Evolutionary conservation across 2,329 filamentous ascomycete genomes (phyloP).

Genomic region (Akanthomyces dipterigenus): DNA sequence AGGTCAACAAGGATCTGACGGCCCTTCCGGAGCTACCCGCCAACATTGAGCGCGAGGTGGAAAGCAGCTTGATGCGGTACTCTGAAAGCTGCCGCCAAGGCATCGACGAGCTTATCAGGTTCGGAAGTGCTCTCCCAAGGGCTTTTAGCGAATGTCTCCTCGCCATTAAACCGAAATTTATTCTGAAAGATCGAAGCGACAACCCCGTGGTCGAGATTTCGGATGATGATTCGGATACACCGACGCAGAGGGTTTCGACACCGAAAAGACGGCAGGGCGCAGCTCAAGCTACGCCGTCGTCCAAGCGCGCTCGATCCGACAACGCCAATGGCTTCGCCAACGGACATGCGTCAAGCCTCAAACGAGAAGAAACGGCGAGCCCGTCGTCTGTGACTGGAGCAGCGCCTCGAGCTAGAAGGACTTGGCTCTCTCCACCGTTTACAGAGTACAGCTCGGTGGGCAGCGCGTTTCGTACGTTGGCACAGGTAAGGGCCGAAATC

Average conservation of each 20-base stretch:
- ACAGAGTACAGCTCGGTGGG: slow-evolving; percentile 31
- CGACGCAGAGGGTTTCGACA: slow-evolving; percentile 17
- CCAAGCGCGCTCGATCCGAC: slow-evolving; percentile 16
- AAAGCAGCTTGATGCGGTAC: slow-evolving; percentile 52
- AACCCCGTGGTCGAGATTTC: slow-evolving; percentile 31
- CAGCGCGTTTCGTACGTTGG: slow-evolving; percentile 37
- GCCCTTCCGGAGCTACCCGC: slow-evolving; percentile 59
- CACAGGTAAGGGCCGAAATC: slow-evolving; percentile 49
- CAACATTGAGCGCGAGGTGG: slow-evolving; percentile 61
- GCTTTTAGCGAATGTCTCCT: slow-evolving; percentile 44
- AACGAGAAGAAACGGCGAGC: slow-evolving; percentile 29
- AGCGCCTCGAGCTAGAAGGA: slow-evolving; percentile 13
- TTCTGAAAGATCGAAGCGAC: slow-evolving; percentile 33
- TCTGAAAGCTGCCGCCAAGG: slow-evolving; percentile 45
- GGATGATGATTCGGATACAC: slow-evolving; percentile 32
- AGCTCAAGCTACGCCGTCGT: slow-evolving; percentile 26
- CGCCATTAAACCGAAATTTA: slow-evolving; percentile 40
- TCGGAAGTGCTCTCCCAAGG: slow-evolving; percentile 40
- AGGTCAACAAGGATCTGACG: slow-evolving; percentile 48
- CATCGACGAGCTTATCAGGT: slow-evolving; percentile 38
- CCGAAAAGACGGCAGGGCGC: slow-evolving; percentile 24
- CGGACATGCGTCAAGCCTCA: slow-evolving; percentile 21
- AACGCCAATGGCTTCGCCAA: not conserved
- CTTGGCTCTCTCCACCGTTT: slow-evolving; percentile 30
- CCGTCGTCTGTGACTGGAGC: slow-evolving; percentile 13